phyloP scores from a whole-genome alignment of 768 basidiomycete species.

The Rhizopogon vulgaris region DNA sequence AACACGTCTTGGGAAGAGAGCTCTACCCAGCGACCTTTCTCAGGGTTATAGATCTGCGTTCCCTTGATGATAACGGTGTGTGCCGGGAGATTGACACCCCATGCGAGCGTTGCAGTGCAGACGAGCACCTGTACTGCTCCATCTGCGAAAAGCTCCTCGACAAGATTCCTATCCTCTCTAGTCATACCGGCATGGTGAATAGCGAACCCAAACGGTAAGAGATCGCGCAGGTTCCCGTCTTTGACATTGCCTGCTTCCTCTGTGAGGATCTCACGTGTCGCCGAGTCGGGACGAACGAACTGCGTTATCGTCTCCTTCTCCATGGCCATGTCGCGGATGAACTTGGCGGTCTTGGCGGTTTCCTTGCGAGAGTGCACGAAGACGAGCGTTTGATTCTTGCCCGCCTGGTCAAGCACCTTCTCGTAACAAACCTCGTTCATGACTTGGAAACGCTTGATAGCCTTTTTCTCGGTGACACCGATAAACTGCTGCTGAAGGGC shows the following conservation, averaged over 20 bases:
- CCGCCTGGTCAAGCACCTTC: constrained; percentile 89
- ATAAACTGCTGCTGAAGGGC: constrained; percentile 95
- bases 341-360: constrained; percentile 94
- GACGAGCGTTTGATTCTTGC: constrained; percentile 88
- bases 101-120: constrained; percentile 96
- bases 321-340: constrained; percentile 89
- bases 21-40: constrained; percentile 97
- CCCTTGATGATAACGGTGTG: constrained; percentile 99
- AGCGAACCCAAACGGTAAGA: constrained; percentile 94
- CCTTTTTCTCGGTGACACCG: constrained; percentile 98
- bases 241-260: constrained; percentile 79
- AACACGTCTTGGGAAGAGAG: constrained; percentile 92
- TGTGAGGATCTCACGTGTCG: constrained; percentile 83
- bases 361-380: constrained; percentile 99
- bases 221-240: constrained; percentile 78
- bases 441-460: constrained; percentile 95
- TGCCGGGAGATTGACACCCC: constrained; percentile 98
- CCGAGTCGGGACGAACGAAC: constrained; percentile 91
- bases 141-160: constrained; percentile 92
- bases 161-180: constrained; percentile 81
- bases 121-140: constrained; percentile 91
- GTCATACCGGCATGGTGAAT: constrained; percentile 99
- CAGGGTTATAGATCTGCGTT: constrained; percentile 99
- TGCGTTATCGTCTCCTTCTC: constrained; percentile 96
- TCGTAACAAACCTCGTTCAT: constrained; percentile 99